phyloP scores from a whole-genome alignment of 2,329 filamentous ascomycete genomes.

The Emmonsiellopsis sp. region DNA sequence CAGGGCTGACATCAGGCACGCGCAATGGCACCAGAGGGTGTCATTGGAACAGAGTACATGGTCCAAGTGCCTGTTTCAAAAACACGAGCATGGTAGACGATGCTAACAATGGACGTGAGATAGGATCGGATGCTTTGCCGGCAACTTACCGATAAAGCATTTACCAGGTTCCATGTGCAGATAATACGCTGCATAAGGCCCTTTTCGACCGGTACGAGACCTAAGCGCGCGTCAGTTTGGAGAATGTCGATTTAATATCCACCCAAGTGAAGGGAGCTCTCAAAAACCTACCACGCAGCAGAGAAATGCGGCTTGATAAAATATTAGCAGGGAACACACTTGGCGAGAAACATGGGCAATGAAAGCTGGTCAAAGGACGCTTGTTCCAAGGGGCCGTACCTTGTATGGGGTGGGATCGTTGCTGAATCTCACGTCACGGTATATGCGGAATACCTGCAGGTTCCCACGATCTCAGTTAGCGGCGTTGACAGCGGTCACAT shows the following conservation, averaged over 20 bases:
- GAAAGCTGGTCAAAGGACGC: not conserved
- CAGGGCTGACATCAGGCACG: no score
- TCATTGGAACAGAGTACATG: no score
- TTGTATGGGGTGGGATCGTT: slow-evolving; percentile 85
- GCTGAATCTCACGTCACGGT: slow-evolving; percentile 76
- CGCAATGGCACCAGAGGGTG: no score
- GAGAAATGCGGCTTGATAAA: slow-evolving; percentile 62
- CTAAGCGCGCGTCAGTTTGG: slow-evolving; percentile 23
- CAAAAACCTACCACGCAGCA: slow-evolving; percentile 57
- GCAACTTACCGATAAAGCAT: slow-evolving; percentile 60
- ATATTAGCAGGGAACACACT: slow-evolving; percentile 12
- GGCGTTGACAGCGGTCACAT: not conserved
- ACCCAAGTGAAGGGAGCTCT: not conserved
- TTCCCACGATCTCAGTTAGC: slow-evolving; percentile 7
- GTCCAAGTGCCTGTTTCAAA: no score
- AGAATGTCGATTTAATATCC: slow-evolving; percentile 8
- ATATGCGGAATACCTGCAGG: slow-evolving; percentile 66
- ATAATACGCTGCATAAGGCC: slow-evolving; percentile 82
- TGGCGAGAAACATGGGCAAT: not conserved
- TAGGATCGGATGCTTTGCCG: not conserved
- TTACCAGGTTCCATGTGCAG: slow-evolving; percentile 66
- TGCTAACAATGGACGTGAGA: no score
- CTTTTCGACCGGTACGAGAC: slow-evolving; percentile 80
- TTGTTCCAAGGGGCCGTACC: slow-evolving; percentile 38
- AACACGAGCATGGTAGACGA: no score